These are phyloP conservation scores for Paecilomyces fulvus DNA, from an alignment of 2,329 filamentous ascomycete genomes.

Conservation along the genomic window DNA sequence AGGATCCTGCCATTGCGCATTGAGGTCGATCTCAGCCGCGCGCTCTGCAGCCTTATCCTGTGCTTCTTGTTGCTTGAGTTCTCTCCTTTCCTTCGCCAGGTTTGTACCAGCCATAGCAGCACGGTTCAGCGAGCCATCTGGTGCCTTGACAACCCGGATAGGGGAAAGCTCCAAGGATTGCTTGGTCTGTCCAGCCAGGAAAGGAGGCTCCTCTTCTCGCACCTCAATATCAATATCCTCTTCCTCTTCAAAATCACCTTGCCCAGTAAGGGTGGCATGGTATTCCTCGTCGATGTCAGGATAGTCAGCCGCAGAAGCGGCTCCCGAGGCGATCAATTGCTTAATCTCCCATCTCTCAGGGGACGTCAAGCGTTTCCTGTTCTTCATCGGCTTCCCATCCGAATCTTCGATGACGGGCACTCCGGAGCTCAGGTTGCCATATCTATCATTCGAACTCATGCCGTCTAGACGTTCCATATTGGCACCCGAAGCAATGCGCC, in stretches of 20 bases:
- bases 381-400: slow-evolving; percentile 47
- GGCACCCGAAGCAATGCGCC: slow-evolving; percentile 74
- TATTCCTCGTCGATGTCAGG: slow-evolving; percentile 93
- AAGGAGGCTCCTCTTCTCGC: slow-evolving; percentile 90
- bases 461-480: slow-evolving; percentile 78
- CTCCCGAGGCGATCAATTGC: slow-evolving; percentile 90
- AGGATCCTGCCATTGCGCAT: slow-evolving; percentile 91
- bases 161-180: slow-evolving; percentile 91
- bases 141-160: slow-evolving; percentile 93
- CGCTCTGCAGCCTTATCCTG: slow-evolving; percentile 70
- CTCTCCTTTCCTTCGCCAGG: slow-evolving; percentile 80
- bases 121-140: slow-evolving; percentile 94
- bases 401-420: slow-evolving; percentile 59
- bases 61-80: slow-evolving; percentile 78
- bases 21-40: slow-evolving; percentile 68
- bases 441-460: slow-evolving; percentile 44
- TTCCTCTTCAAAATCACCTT: slow-evolving; percentile 83
- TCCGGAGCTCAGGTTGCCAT: slow-evolving; percentile 42
- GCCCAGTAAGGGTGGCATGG: slow-evolving; percentile 74
- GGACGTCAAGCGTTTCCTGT: slow-evolving; percentile 89
- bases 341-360: slow-evolving; percentile 97
- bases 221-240: slow-evolving; percentile 97
- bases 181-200: slow-evolving; percentile 91
- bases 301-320: slow-evolving; percentile 85
- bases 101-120: slow-evolving; percentile 89